These are phyloP conservation scores for Dactylella cylindrospora DNA, from an alignment of 2,329 filamentous ascomycete species.

Conservation along the genomic window DNA sequence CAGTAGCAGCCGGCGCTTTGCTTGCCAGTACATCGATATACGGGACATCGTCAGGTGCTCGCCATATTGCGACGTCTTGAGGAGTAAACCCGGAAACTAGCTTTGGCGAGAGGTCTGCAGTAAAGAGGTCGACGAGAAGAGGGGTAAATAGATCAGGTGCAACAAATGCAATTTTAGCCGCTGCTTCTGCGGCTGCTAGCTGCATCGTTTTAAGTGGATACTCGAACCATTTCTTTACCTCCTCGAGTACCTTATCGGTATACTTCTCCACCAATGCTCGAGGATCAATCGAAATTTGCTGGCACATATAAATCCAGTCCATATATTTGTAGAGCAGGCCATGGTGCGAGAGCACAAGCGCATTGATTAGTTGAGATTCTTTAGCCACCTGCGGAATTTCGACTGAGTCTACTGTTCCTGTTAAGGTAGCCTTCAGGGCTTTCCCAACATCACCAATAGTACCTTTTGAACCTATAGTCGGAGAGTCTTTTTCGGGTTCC, in stretches of 20 bases:
- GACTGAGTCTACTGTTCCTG: slow-evolving; percentile 3
- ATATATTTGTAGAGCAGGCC: slow-evolving; percentile 65
- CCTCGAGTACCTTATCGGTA: slow-evolving; percentile 65
- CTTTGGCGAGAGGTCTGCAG: slow-evolving; percentile 68
- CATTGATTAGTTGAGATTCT: slow-evolving; percentile 67
- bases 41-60: slow-evolving; percentile 80
- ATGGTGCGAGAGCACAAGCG: slow-evolving; percentile 75
- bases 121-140: slow-evolving; percentile 72
- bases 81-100: slow-evolving; percentile 74
- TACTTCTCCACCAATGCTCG: slow-evolving; percentile 70
- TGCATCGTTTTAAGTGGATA: slow-evolving; percentile 38
- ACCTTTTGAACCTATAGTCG: slow-evolving; percentile 66
- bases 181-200: slow-evolving; percentile 75
- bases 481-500: slow-evolving; percentile 73
- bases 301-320: slow-evolving; percentile 86
- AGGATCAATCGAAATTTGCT: slow-evolving; percentile 78
- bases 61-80: slow-evolving; percentile 87
- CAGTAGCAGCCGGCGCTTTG: slow-evolving; percentile 56
- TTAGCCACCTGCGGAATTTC: slow-evolving; percentile 55
- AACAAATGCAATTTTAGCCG: slow-evolving; percentile 89
- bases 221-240: slow-evolving; percentile 57
- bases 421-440: slow-evolving; percentile 56
- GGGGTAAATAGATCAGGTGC: slow-evolving; percentile 79
- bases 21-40: slow-evolving; percentile 78
- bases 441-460: slow-evolving; percentile 65